These are phyloP conservation scores for Linanthus parryae DNA, from an alignment of 148 eudicot species.

Conservation along the genomic window DNA sequence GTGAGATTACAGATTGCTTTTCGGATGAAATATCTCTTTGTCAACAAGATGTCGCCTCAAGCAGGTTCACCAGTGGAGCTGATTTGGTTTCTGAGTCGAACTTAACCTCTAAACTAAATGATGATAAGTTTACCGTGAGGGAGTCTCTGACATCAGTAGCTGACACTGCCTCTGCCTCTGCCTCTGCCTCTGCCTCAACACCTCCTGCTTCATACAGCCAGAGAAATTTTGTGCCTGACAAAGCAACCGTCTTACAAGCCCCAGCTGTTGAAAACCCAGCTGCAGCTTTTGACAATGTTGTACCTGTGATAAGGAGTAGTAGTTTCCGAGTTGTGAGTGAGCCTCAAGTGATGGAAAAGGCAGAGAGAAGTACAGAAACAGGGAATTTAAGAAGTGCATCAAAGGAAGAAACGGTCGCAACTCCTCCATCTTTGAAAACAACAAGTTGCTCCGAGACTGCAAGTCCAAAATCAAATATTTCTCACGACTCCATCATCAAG, in stretches of 20 bases:
- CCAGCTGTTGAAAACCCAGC: slow-evolving; percentile 29
- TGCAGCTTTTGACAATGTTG: slow-evolving; percentile 38
- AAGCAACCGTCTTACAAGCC: slow-evolving; percentile 23
- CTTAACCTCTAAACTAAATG: slow-evolving; percentile 29
- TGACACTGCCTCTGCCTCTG: slow-evolving; percentile 22
- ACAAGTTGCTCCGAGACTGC: slow-evolving; percentile 26
- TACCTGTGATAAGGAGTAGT: slow-evolving; percentile 54
- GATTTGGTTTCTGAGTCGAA: slow-evolving; percentile 32
- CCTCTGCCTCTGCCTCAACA: slow-evolving; percentile 16
- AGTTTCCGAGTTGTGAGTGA: slow-evolving; percentile 47
- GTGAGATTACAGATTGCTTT: slow-evolving; percentile 14
- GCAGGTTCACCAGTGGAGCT: slow-evolving; percentile 24
- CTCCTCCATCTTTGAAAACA: slow-evolving; percentile 25
- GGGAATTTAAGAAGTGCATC: slow-evolving; percentile 35
- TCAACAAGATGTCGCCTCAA: slow-evolving; percentile 25
- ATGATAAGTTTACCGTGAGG: slow-evolving; percentile 74
- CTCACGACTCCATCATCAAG: slow-evolving; percentile 26
- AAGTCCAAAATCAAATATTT: slow-evolving; percentile 13
- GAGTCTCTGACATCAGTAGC: slow-evolving; percentile 45
- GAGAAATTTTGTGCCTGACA: slow-evolving; percentile 25
- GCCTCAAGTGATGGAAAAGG: slow-evolving; percentile 35
- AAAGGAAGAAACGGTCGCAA: slow-evolving; percentile 34
- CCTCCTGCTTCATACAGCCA: slow-evolving; percentile 25
- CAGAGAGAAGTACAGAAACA: slow-evolving; percentile 43
- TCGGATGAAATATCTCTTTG: slow-evolving; percentile 22